Evolutionary conservation across 1,139 yeast species (phyloP).

Genomic region (Kodamaea ohmeri): DNA sequence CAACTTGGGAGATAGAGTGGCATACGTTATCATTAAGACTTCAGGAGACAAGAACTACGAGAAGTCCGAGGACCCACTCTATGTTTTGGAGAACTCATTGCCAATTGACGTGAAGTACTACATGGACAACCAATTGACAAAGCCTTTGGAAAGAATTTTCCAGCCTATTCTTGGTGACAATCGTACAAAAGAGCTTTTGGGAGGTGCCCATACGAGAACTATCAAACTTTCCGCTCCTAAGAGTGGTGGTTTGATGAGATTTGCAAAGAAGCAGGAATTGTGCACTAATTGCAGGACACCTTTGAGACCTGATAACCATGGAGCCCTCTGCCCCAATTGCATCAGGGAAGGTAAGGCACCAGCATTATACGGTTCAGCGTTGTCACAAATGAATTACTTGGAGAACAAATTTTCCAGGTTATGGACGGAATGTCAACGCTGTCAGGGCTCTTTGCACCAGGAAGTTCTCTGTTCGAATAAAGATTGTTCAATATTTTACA

Average conservation of each 20-base stretch:
- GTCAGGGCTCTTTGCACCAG: conserved; percentile 94
- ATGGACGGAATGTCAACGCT: conserved; percentile 98
- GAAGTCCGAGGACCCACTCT: conserved; percentile 95
- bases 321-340: conserved; percentile 84
- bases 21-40: conserved; percentile 86
- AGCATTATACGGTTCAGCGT: conserved; percentile 71
- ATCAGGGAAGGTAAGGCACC: conserved; percentile 57
- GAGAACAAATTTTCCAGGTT: conserved; percentile 82
- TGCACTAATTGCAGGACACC: conserved; percentile 91
- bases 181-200: conserved; percentile 71
- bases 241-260: conserved; percentile 83
- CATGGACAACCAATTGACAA: conserved; percentile 86
- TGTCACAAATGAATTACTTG: conserved; percentile 74
- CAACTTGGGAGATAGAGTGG: conserved; percentile 95
- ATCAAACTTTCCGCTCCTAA: conserved; percentile 65
- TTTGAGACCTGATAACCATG: conserved; percentile 59
- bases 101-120: conserved; percentile 96
- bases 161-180: conserved; percentile 92
- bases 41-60: conserved; percentile 86
- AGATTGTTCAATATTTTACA: conserved; percentile 96
- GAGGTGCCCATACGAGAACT: conserved; percentile 81
- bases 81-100: conserved; percentile 83
- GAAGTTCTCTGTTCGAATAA: conserved; percentile 94
- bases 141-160: conserved; percentile 90
- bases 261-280: conserved; percentile 83